Percentiles rank a stretch among this genome's conserved stretches.
phyloP scores from a whole-genome alignment of 176 grass and related monocot species.

The Paspalum notatum region DNA sequence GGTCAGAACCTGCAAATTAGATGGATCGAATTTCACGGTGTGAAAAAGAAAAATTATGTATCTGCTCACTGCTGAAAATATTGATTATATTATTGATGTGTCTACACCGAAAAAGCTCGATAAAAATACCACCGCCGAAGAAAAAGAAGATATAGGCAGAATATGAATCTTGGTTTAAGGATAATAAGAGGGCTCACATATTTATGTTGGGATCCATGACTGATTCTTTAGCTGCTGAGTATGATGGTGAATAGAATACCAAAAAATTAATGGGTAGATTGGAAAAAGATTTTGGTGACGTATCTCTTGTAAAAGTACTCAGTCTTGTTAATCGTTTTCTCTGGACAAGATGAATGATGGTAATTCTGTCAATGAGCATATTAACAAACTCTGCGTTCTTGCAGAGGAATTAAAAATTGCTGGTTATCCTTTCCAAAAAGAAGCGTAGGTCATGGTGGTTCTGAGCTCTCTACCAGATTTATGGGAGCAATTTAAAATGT shows the following conservation, averaged over 20 bases:
- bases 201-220: constrained; percentile 19
- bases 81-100: neutral
- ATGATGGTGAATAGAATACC: neutral
- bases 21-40: neutral
- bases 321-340: constrained; percentile 1
- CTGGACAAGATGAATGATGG: neutral
- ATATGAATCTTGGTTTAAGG: neutral
- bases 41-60: neutral
- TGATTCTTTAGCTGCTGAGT: constrained; percentile 1
- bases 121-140: neutral
- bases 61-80: neutral
- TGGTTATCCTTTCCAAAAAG: neutral
- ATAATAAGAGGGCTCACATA: neutral
- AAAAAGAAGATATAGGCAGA: neutral
- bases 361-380: neutral
- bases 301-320: neutral
- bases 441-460: neutral
- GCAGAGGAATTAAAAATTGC: constrained; percentile 1
- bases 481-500: neutral
- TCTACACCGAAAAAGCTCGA: neutral
- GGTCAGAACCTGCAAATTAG: neutral
- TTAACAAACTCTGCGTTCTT: neutral
- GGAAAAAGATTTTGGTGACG: too few relatives aligned
- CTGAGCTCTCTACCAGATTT: neutral
- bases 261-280: too few relatives aligned